Conservation (phyloP, 352 stramenopile species). For the Saprolegnia diclina region DNA sequence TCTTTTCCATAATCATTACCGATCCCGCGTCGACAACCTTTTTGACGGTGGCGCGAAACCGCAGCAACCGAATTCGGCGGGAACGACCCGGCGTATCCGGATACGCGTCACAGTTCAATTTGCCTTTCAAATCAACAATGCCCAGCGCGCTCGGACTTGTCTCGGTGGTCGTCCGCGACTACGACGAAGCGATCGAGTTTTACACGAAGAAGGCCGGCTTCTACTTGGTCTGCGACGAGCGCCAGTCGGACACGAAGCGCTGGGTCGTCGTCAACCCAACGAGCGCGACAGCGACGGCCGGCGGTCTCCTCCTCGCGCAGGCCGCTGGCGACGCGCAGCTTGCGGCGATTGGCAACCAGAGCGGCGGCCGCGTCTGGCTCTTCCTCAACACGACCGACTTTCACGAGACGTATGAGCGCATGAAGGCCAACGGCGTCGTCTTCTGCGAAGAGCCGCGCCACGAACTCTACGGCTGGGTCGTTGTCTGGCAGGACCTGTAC, state of each 20-base stretch:
- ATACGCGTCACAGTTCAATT: too few relatives aligned
- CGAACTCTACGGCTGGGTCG: background rate
- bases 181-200: conserved; percentile 5
- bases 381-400: conserved; percentile 10
- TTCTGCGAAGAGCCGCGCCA: conserved; percentile 7
- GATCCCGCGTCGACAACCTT: too few relatives aligned
- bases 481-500: conserved; percentile 13
- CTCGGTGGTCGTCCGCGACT: conserved; percentile 8
- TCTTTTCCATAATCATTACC: too few relatives aligned
- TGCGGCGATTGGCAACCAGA: conserved; percentile 5
- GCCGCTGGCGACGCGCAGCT: background rate
- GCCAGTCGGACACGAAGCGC: background rate
- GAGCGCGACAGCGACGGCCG: background rate
- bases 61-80: too few relatives aligned
- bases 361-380: conserved; percentile 4
- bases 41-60: too few relatives aligned
- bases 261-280: conserved; percentile 3
- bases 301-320: background rate
- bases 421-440: background rate
- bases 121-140: too few relatives aligned
- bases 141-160: background rate
- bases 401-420: background rate
- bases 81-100: too few relatives aligned
- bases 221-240: background rate
- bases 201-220: conserved; percentile 1